Percentiles rank a stretch among this genome's conserved stretches.
Evolutionary conservation across 495 filamentous ascomycete species (phyloP).

Genomic region (Aspergillus bridgeri): DNA sequence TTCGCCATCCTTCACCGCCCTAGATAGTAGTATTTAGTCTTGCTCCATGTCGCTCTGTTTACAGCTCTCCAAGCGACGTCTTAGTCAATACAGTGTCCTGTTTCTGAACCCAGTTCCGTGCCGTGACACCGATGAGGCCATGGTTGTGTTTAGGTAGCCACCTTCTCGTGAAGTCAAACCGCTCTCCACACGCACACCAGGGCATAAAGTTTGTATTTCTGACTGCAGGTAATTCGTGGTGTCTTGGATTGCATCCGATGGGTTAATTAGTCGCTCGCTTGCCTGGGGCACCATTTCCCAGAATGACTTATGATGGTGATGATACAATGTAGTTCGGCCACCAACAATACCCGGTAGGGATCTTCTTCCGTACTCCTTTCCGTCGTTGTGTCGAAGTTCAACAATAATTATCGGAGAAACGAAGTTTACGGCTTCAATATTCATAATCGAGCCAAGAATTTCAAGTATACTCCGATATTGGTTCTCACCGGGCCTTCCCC

Average conservation of each 20-base stretch:
- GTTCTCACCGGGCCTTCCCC: too few relatives aligned
- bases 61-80: too few relatives aligned
- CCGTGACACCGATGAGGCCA: slow-evolving; percentile 3
- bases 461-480: too few relatives aligned
- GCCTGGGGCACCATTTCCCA: neutral
- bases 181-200: slow-evolving; percentile 5
- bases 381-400: neutral
- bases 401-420: slow-evolving; percentile 3
- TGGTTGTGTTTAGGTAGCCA: neutral
- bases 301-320: neutral
- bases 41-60: too few relatives aligned
- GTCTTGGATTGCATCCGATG: neutral
- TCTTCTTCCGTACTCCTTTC: neutral
- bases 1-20: too few relatives aligned
- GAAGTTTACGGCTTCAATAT: neutral
- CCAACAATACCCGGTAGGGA: slow-evolving; percentile 2
- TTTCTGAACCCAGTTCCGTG: too few relatives aligned
- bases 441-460: too few relatives aligned
- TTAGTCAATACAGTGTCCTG: too few relatives aligned
- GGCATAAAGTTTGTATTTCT: neutral
- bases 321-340: neutral
- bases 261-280: neutral
- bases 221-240: neutral
- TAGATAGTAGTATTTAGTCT: too few relatives aligned
- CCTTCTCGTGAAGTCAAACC: neutral